Evolutionary conservation across 106 monocot genomes (phyloP).

Genomic region (Dendrobium huoshanense): DNA sequence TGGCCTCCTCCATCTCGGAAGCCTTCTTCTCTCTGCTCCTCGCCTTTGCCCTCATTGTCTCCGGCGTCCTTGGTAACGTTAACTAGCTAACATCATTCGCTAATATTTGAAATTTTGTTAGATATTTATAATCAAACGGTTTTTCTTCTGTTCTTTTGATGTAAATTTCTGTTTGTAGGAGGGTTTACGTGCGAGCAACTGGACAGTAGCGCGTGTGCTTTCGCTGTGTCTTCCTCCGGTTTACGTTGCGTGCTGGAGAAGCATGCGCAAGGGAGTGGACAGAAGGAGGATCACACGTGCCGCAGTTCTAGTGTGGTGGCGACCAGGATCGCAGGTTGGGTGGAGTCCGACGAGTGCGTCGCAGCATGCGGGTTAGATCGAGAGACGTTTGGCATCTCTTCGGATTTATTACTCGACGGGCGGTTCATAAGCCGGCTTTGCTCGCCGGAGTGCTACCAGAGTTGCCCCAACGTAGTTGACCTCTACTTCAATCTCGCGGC

Average conservation of each 20-base stretch:
- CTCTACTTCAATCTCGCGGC: constrained; percentile 32
- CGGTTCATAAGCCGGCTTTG: constrained; percentile 20
- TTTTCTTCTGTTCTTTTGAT: too few relatives aligned
- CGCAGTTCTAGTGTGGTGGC: constrained; percentile 14
- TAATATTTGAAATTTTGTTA: not conserved
- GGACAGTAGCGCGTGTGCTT: constrained; percentile 21
- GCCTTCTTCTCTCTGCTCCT: not conserved
- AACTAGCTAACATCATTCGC: too few relatives aligned
- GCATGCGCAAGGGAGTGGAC: not conserved
- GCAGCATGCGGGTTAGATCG: constrained; percentile 23
- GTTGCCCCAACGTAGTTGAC: constrained; percentile 24
- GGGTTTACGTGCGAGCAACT: constrained; percentile 25
- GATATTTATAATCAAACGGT: not conserved
- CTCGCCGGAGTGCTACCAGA: constrained; percentile 16
- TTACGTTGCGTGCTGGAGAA: constrained; percentile 42
- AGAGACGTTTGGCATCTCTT: constrained; percentile 19
- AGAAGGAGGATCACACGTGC: constrained; percentile 1
- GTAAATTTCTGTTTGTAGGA: not conserved
- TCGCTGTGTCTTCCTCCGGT: constrained; percentile 32
- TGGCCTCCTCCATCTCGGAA: not conserved
- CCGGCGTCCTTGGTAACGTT: not conserved
- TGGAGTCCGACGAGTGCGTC: constrained; percentile 29
- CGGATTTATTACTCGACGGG: constrained; percentile 12
- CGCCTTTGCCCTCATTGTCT: not conserved
- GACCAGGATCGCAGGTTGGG: not conserved